Conservation (phyloP, 2,329 filamentous ascomycete species). For the Arthrobotrys iridis region DNA sequence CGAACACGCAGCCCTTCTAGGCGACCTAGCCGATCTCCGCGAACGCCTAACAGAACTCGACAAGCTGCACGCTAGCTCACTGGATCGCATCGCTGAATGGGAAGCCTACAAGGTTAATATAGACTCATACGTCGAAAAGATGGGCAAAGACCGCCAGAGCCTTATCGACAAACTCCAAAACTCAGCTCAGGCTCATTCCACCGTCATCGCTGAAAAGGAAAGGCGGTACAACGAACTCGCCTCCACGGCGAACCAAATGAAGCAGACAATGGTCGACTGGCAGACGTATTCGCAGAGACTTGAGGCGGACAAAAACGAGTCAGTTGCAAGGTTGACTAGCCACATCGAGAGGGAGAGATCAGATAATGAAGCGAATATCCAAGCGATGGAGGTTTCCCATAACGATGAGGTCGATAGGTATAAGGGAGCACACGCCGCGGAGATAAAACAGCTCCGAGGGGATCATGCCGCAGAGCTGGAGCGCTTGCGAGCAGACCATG, state of each 20-base stretch:
- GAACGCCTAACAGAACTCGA: slow-evolving; percentile 7
- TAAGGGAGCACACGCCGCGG: slow-evolving; percentile 6
- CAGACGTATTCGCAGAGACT: slow-evolving; percentile 33
- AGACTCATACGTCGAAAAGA: slow-evolving; percentile 32
- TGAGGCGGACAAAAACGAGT: slow-evolving; percentile 27
- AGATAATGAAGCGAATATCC: slow-evolving; percentile 20
- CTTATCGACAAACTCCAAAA: slow-evolving; percentile 35
- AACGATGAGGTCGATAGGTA: slow-evolving; percentile 27
- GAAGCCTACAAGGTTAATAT: slow-evolving; percentile 32
- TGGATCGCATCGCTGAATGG: slow-evolving; percentile 34
- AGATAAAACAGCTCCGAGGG: neutral
- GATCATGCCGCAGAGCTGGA: neutral
- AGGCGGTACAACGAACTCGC: slow-evolving; percentile 14
- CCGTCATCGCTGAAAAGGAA: slow-evolving; percentile 36
- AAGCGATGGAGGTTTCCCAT: slow-evolving; percentile 23
- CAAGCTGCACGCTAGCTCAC: slow-evolving; percentile 6
- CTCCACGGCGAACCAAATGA: slow-evolving; percentile 5
- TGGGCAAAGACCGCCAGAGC: slow-evolving; percentile 22
- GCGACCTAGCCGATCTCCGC: slow-evolving; percentile 23
- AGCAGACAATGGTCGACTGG: slow-evolving; percentile 24
- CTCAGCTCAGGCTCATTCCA: slow-evolving; percentile 38
- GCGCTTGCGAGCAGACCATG: neutral
- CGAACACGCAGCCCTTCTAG: slow-evolving; percentile 27
- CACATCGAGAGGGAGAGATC: slow-evolving; percentile 11
- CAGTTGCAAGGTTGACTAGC: neutral